Evolutionary conservation across 2,329 filamentous ascomycete species (phyloP).

Genomic region (Cytospora piceae): DNA sequence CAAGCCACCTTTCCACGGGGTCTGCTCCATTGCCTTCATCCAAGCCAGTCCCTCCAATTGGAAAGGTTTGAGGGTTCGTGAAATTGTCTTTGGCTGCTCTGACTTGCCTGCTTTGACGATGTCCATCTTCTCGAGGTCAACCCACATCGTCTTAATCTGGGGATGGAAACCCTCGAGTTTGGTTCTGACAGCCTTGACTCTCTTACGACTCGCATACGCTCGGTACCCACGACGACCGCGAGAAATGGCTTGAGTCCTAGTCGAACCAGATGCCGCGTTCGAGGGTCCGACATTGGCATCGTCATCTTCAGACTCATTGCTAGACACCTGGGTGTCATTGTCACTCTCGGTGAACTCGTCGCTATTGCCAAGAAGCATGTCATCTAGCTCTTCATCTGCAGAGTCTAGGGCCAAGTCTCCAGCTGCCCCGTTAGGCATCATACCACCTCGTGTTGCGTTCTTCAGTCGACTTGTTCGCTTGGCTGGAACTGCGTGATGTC

Average conservation of each 20-base stretch:
- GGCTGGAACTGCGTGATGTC: neutral
- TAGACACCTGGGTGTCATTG: neutral
- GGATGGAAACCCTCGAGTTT: constrained; percentile 79
- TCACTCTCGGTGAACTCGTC: neutral
- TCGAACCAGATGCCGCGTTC: constrained; percentile 22
- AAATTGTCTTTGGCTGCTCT: constrained; percentile 76
- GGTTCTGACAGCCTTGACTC: constrained; percentile 55
- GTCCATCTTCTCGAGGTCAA: constrained; percentile 69
- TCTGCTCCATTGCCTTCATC: constrained; percentile 91
- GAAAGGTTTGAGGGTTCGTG: constrained; percentile 84
- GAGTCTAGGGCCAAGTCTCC: constrained; percentile 3
- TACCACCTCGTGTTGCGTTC: constrained; percentile 1
- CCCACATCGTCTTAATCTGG: constrained; percentile 82
- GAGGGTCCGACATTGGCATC: constrained; percentile 39
- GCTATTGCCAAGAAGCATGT: too few relatives aligned
- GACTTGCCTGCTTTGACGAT: constrained; percentile 66
- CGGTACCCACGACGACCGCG: constrained; percentile 42
- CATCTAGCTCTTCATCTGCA: too few relatives aligned
- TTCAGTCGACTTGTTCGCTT: neutral
- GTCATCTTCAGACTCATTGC: constrained; percentile 37
- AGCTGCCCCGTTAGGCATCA: neutral
- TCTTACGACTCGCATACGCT: constrained; percentile 34
- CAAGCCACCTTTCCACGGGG: constrained; percentile 83
- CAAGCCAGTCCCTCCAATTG: constrained; percentile 92
- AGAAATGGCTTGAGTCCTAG: constrained; percentile 27